These are phyloP conservation scores for Ploettnerulaceae sp. DNA, from an alignment of 2,329 filamentous ascomycete species.

Conservation along the genomic window DNA sequence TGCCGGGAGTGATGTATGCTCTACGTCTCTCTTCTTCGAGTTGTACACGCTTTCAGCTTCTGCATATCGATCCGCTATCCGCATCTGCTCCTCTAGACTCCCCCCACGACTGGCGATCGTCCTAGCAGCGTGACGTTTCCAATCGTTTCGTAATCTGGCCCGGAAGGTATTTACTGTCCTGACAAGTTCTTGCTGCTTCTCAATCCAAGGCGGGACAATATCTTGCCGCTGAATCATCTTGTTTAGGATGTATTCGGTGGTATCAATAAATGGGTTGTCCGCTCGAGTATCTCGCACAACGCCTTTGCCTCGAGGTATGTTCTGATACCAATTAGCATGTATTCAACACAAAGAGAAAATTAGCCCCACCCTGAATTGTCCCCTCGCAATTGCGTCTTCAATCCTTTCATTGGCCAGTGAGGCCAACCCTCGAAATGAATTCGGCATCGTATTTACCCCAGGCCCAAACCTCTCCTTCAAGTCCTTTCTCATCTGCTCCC, in stretches of 20 bases:
- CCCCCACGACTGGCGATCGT: constrained; percentile 76
- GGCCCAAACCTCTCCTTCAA: constrained; percentile 78
- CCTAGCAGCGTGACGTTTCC: constrained; percentile 76
- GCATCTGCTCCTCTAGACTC: constrained; percentile 66
- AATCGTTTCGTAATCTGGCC: constrained; percentile 69
- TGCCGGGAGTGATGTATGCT: constrained; percentile 44
- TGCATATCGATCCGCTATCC: constrained; percentile 67
- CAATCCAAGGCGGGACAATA: constrained; percentile 95
- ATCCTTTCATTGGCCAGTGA: constrained; percentile 88
- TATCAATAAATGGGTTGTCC: constrained; percentile 86
- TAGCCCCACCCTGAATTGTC: constrained; percentile 65
- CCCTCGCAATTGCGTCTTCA: constrained; percentile 86
- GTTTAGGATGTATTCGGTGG: constrained; percentile 97
- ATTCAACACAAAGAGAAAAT: not conserved
- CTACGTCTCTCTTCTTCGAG: constrained; percentile 45
- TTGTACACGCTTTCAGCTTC: constrained; percentile 66
- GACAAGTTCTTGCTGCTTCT: constrained; percentile 90
- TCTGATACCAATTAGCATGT: constrained; percentile 37
- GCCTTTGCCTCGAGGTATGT: constrained; percentile 74
- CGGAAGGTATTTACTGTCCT: constrained; percentile 67
- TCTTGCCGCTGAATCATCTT: constrained; percentile 97
- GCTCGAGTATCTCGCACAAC: constrained; percentile 79
- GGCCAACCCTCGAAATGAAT: constrained; percentile 70
- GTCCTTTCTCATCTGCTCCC: constrained; percentile 64
- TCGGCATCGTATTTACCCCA: constrained; percentile 66